These are phyloP conservation scores for Ampelocalamus luodianensis DNA, from an alignment of 176 grass and related monocot species.

Conservation along the genomic window DNA sequence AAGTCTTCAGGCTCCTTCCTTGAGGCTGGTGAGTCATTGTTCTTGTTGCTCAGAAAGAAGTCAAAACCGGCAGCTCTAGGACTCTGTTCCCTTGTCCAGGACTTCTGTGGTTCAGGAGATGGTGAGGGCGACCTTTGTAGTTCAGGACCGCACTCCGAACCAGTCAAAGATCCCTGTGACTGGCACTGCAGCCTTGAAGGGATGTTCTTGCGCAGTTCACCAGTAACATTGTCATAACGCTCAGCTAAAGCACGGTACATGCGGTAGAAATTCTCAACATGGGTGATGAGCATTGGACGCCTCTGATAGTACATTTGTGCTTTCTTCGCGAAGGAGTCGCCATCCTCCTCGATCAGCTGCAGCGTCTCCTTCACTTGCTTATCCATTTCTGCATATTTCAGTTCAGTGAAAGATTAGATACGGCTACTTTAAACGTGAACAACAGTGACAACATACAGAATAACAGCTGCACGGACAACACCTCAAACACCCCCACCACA, in stretches of 20 bases:
- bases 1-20: slow-evolving; percentile 50
- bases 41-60: slow-evolving; percentile 57
- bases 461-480: slow-evolving; percentile 2
- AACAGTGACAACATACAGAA: background rate
- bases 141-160: slow-evolving; percentile 63
- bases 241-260: slow-evolving; percentile 78
- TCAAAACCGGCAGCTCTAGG: slow-evolving; percentile 61
- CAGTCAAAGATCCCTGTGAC: slow-evolving; percentile 43
- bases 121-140: slow-evolving; percentile 49
- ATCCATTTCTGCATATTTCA: slow-evolving; percentile 70
- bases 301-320: slow-evolving; percentile 83
- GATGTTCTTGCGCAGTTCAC: slow-evolving; percentile 77
- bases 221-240: slow-evolving; percentile 72
- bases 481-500: background rate
- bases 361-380: slow-evolving; percentile 77
- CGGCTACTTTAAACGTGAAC: background rate
- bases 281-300: slow-evolving; percentile 62
- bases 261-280: slow-evolving; percentile 70
- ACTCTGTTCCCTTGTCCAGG: slow-evolving; percentile 66
- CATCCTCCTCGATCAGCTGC: slow-evolving; percentile 71
- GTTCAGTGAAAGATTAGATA: slow-evolving; percentile 34
- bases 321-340: slow-evolving; percentile 72
- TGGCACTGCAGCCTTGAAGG: slow-evolving; percentile 51
- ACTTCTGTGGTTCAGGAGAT: slow-evolving; percentile 58
- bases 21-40: slow-evolving; percentile 39